Conservation (phyloP, 1,284 basidiomycete genomes). For the Leccinum ponderosum region DNA sequence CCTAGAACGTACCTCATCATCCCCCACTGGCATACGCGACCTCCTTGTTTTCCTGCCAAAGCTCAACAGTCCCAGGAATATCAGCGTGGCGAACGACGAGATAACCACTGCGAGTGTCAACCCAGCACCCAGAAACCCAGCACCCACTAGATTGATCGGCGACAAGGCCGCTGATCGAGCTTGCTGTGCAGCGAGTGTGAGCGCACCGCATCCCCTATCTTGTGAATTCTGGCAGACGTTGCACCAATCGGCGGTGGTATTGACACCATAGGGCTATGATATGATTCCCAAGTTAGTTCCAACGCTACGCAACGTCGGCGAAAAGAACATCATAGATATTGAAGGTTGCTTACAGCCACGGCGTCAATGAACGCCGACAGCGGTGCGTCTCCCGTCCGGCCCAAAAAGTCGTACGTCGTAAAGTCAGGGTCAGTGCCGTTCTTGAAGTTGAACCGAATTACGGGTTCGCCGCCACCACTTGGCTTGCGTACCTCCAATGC, state of each 20-base stretch:
- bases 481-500: constrained; percentile 69
- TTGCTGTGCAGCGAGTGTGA: constrained; percentile 40
- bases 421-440: constrained; percentile 68
- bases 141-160: constrained; percentile 53
- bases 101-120: constrained; percentile 49
- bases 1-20: constrained; percentile 23
- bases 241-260: constrained; percentile 61
- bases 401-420: constrained; percentile 62
- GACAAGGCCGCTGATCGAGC: constrained; percentile 35
- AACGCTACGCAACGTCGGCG: background rate
- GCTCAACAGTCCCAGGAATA: constrained; percentile 48
- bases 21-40: background rate
- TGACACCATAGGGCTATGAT: constrained; percentile 47
- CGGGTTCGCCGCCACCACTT: constrained; percentile 43
- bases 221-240: constrained; percentile 52
- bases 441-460: constrained; percentile 76
- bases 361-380: constrained; percentile 55
- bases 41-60: constrained; percentile 31
- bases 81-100: constrained; percentile 40
- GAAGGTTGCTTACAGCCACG: constrained; percentile 42
- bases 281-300: constrained; percentile 5
- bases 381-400: constrained; percentile 56
- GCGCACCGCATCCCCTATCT: constrained; percentile 55
- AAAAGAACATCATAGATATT: background rate
- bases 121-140: constrained; percentile 67